A percentile compares a stretch with the other conserved stretches of the same genome.
Conservation (phyloP, 495 filamentous ascomycete species). For the Neurospora sp. region DNA sequence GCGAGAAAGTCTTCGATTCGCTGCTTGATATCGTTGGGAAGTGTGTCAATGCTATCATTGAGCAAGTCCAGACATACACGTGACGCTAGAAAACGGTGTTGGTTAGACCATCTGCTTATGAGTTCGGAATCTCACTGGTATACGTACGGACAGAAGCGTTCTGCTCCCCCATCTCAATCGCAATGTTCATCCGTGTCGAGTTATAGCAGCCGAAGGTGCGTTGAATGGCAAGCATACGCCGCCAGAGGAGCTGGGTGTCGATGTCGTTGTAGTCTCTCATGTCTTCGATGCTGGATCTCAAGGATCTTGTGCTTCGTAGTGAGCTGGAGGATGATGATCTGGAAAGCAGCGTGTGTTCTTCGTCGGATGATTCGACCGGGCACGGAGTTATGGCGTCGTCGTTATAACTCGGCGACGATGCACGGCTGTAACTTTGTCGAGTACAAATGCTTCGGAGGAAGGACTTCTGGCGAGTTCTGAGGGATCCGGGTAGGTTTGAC, state of each 20-base stretch:
- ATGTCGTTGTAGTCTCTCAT: constrained; percentile 6
- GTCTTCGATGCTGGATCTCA: background rate
- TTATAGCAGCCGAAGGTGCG: constrained; percentile 35
- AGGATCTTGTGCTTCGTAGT: background rate
- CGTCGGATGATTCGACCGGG: background rate
- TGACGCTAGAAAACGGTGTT: constrained; percentile 20
- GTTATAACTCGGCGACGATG: constrained; percentile 8
- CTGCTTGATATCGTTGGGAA: constrained; percentile 27
- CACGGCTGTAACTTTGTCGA: background rate
- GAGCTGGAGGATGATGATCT: background rate
- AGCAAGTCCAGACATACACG: constrained; percentile 32
- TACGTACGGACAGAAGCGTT: constrained; percentile 8
- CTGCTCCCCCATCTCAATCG: constrained; percentile 25
- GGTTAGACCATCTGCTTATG: background rate
- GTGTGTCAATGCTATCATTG: constrained; percentile 32
- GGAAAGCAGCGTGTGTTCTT: background rate
- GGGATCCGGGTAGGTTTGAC: background rate
- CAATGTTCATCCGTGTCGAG: constrained; percentile 34
- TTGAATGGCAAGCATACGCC: constrained; percentile 36
- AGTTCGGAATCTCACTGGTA: background rate
- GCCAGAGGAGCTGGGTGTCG: constrained; percentile 31
- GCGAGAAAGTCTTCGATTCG: constrained; percentile 17
- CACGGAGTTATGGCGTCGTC: constrained; percentile 18
- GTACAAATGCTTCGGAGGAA: background rate
- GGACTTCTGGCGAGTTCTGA: background rate